Conservation (phyloP, 1,284 basidiomycete species). For the Marasmius sp. region DNA sequence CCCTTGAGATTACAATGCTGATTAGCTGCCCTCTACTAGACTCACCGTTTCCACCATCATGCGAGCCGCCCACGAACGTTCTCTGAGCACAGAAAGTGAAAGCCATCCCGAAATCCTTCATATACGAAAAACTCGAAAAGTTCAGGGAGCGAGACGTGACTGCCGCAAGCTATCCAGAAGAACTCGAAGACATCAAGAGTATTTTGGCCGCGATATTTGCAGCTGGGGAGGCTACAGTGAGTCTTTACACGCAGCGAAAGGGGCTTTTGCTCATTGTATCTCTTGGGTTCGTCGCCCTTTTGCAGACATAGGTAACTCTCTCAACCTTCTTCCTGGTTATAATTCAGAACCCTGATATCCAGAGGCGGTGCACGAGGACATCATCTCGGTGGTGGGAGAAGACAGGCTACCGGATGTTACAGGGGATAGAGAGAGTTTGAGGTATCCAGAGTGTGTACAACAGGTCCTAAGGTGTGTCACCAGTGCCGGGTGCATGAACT, state of each 20-base stretch:
- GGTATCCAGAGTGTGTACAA: slow-evolving; percentile 6
- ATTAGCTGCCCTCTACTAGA: too few relatives aligned
- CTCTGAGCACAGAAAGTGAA: background rate
- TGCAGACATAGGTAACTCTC: slow-evolving; percentile 43
- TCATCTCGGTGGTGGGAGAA: slow-evolving; percentile 7
- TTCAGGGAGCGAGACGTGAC: too few relatives aligned
- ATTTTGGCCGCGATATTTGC: background rate
- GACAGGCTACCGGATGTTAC: slow-evolving; percentile 13
- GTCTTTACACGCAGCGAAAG: background rate
- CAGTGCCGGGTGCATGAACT: background rate
- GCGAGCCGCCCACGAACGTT: slow-evolving; percentile 20
- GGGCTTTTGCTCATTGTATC: background rate
- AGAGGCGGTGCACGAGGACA: slow-evolving; percentile 11
- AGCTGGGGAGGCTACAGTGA: background rate
- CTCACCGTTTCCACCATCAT: slow-evolving; percentile 22
- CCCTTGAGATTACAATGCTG: too few relatives aligned
- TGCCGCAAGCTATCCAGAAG: background rate
- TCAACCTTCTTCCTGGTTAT: slow-evolving; percentile 50
- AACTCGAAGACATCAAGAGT: background rate
- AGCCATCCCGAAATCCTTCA: background rate
- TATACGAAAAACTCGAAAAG: background rate
- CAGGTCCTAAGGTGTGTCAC: background rate
- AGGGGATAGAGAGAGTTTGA: slow-evolving; percentile 7
- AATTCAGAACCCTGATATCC: slow-evolving; percentile 44
- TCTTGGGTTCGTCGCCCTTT: background rate